Percentiles rank a stretch among this genome's conserved stretches.
Evolutionary conservation across 192 early-diverging fungal genomes (phyloP).

Genomic region (Backusella westeae): DNA sequence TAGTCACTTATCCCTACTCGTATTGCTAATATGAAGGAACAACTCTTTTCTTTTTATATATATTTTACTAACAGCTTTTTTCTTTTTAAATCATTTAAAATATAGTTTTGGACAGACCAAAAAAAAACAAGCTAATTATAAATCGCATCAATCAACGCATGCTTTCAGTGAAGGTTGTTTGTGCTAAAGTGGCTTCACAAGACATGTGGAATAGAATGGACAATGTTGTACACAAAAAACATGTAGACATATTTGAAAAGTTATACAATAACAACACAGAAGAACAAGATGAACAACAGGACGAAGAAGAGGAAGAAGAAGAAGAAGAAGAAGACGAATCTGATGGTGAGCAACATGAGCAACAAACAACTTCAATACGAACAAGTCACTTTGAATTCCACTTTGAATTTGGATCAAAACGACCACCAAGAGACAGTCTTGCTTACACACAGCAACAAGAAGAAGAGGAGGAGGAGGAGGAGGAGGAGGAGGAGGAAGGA

Average conservation of each 20-base stretch:
- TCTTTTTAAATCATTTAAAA: not conserved
- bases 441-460: not conserved
- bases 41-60: too few species aligned
- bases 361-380: not conserved
- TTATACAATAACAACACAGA: not conserved
- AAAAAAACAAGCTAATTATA: not conserved
- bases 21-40: too few species aligned
- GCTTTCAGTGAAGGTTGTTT: slow-evolving; percentile 6
- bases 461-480: too few species aligned
- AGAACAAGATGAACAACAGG: not conserved
- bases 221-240: slow-evolving; percentile 9
- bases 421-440: slow-evolving; percentile 2
- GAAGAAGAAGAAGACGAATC: not conserved
- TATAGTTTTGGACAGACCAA: not conserved
- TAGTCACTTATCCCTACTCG: too few species aligned
- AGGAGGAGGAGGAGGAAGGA: not conserved
- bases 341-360: not conserved
- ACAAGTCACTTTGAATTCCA: slow-evolving; percentile 12
- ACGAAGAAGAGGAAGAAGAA: not conserved
- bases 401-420: slow-evolving; percentile 15
- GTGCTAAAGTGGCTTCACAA: slow-evolving; percentile 7
- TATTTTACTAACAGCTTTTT: not conserved
- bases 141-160: not conserved
- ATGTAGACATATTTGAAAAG: slow-evolving; percentile 10
- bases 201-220: slow-evolving; percentile 19